phyloP scores from a whole-genome alignment of 2,329 filamentous ascomycete species.

The Epichloe typhina region DNA sequence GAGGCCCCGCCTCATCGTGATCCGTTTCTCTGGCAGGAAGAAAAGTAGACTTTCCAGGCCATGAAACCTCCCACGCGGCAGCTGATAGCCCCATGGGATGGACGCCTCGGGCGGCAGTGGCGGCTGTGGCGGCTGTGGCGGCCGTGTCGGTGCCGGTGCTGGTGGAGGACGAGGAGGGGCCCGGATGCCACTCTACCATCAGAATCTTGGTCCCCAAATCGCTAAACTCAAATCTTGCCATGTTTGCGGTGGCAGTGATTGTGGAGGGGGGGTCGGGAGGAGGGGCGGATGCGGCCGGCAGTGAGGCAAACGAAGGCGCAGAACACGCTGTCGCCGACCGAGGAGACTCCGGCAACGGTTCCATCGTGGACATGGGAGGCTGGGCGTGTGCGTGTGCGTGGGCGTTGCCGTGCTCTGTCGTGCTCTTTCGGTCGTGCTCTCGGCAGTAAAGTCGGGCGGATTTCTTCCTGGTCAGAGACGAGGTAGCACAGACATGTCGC shows the following conservation, averaged over 20 bases:
- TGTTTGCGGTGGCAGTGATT: conserved; percentile 21
- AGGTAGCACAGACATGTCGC: conserved; percentile 6
- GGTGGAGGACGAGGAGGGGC: conserved; percentile 7
- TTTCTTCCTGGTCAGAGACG: conserved; percentile 5
- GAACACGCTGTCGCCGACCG: conserved; percentile 13
- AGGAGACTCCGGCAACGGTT: conserved; percentile 20
- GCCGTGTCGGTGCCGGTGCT: background rate
- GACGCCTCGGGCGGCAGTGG: conserved; percentile 1
- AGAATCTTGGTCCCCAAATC: conserved; percentile 82
- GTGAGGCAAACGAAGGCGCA: background rate
- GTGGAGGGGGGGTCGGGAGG: conserved; percentile 3
- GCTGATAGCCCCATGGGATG: conserved; percentile 8
- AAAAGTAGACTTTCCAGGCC: conserved; percentile 67
- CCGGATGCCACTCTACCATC: conserved; percentile 77
- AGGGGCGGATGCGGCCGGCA: background rate
- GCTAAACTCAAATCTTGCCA: conserved; percentile 72
- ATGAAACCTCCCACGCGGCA: conserved; percentile 60
- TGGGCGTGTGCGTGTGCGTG: too few species aligned
- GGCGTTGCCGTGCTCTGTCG: background rate
- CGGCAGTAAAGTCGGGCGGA: conserved; percentile 6
- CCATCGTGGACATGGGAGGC: conserved; percentile 9
- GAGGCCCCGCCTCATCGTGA: conserved; percentile 21
- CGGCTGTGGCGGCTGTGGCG: background rate
- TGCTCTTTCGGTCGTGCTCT: background rate
- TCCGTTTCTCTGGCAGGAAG: conserved; percentile 42